Base-by-base conservation (phyloP, 2,329 filamentous ascomycete genomes). In the Penicillium sumatraense region DNA sequence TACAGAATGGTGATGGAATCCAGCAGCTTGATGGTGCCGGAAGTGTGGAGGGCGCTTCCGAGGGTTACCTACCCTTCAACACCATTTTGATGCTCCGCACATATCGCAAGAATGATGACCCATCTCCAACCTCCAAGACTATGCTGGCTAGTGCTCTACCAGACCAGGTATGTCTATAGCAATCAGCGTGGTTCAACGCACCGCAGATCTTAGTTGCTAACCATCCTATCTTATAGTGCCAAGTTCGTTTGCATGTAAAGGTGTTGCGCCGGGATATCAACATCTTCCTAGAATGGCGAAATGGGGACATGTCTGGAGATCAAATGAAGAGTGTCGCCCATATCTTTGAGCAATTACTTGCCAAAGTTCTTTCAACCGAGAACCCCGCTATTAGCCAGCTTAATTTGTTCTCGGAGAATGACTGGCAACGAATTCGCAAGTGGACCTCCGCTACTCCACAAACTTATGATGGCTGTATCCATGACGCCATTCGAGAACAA, bases 351-450 rank as follows among this genome's bases (percentile, higher is more conserved):
- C 76, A 79, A 21, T 79, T 84, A 0, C 68, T 86, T 14, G 71
- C 76, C 11, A 70, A 76, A 16, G 76, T 84, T 2, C 58, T 85
- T 11, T 70, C 74, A 2, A 66, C 70, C 3, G 77, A 79, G 0
- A 72, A 75, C 9, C 72, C 70, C 14, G 68, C 72, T 3, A 71
- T 84, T 48, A 77, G 72, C 5, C 71, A 81, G 18, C 69, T 81
- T 23, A 80, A 84, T 65, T 72, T 84, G 3, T 84, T 86, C 61
- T 84, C 78, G 11, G 79, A 83, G 45, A 74, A 79, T 8, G 84
- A 87, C 60, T 80, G 81, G 57, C 75, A 80, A 4, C 82, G 84
- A 52, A 79, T 86, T 38, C 65, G 81, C 7, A 76, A 78, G 5
- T 84, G 83, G 72, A 83, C 82, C 48, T 78, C 78, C 59, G 76